Base-by-base conservation (phyloP, 306 rosid genomes). In the Dicorynia guianensis region DNA sequence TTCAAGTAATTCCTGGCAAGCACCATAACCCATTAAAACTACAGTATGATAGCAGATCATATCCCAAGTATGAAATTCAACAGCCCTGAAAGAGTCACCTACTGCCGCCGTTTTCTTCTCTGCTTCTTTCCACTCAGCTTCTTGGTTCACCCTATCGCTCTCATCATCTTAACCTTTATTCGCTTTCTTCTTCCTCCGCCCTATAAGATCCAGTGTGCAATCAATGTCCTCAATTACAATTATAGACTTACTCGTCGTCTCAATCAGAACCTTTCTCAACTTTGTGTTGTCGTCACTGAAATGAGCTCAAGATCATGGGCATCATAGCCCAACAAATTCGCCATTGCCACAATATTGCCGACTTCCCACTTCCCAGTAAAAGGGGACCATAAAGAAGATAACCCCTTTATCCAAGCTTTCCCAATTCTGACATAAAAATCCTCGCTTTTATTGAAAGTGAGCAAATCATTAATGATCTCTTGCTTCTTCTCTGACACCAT, bases 161-260 rank as follows among this genome's bases (percentile, higher is more conserved):
- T 87, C 95, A 65, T 83, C 91, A 4, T 87, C 94, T 44, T 57
- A 11, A 5, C 9, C 70, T 67, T 82, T 84, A 0, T 88, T 90
- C 9, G 36, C 44, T 44, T 84, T 89, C 83, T 93, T 90, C 83
- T 90, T 89, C 87, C 96, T 89, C 83, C 89, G 94, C 39, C 98
- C 96, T 52, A 96, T 93, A 25, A 93, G 89, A 81, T 93, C 93
- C 69, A 93, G 98, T 5, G 98, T 90, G 59, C 98, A 93, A 61
- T 93, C 98, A 25, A 93, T 90, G 61, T 93, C 96, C 75, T 93
- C 98, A 35, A 93, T 93, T 75, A 93, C 98, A 76, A 90, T 93
- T 6, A 93, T 87, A 12, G 95, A 85, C 89, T 93, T 93, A 81
- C 93, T 84, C 0, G 96, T 93, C 0, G 96, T 93, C 82, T 93